Evolutionary conservation across 73 alveolate genomes (phyloP).

Genomic region (Paramecium pentaurelia): DNA sequence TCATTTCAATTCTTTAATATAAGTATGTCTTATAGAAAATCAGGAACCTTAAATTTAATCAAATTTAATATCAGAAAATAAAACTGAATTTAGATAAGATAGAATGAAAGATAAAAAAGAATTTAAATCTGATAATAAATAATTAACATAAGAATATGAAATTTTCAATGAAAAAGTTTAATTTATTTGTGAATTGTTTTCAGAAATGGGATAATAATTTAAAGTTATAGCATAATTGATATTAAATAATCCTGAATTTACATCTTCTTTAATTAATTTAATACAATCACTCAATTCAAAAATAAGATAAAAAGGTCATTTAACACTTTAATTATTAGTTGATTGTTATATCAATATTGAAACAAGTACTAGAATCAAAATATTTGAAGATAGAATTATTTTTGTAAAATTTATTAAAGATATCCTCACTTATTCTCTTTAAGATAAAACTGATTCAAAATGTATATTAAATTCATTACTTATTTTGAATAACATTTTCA

Average conservation of each 20-base stretch:
- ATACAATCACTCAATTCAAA: conserved; percentile 19
- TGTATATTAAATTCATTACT: background rate
- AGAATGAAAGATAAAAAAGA: background rate
- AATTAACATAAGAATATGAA: background rate
- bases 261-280: background rate
- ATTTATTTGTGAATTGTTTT: conserved; percentile 15
- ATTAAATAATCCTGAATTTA: background rate
- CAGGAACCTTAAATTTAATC: conserved; percentile 2
- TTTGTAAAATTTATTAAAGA: background rate
- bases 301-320: background rate
- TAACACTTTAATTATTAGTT: background rate
- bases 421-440: background rate
- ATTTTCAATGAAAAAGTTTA: background rate
- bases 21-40: background rate
- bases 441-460: conserved; percentile 18
- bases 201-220: conserved; percentile 20
- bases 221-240: background rate
- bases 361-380: background rate
- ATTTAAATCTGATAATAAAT: background rate
- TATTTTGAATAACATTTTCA: background rate
- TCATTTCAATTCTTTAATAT: conserved; percentile 3
- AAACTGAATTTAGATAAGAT: background rate
- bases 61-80: background rate
- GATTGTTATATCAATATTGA: background rate
- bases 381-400: background rate